phyloP scores from a whole-genome alignment of 495 filamentous ascomycete genomes.

The Aspergillus sparsus region DNA sequence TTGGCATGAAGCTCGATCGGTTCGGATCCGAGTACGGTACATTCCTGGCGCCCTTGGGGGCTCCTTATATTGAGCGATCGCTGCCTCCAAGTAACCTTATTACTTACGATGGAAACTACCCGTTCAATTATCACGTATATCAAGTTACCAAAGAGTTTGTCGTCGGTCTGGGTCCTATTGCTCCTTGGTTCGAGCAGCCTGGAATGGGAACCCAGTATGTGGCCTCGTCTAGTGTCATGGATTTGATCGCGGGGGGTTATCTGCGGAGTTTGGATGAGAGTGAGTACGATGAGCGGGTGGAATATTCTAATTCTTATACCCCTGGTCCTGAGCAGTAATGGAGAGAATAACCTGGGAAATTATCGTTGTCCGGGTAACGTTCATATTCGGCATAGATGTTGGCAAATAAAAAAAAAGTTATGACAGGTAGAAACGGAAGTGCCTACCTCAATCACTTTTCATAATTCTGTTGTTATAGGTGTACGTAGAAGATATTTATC shows the following conservation, averaged over 20 bases:
- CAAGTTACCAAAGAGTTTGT: constrained; percentile 45
- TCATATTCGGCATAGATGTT: too few species aligned
- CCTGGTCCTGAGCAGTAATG: constrained; percentile 4
- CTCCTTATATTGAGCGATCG: constrained; percentile 54
- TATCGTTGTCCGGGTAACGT: neutral
- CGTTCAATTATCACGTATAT: constrained; percentile 60
- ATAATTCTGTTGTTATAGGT: too few species aligned
- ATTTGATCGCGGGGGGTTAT: constrained; percentile 29
- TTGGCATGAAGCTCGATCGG: constrained; percentile 53
- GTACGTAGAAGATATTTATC: too few species aligned
- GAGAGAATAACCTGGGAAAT: neutral
- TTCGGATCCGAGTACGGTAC: constrained; percentile 52
- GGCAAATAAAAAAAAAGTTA: too few species aligned
- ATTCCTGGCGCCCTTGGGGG: constrained; percentile 48
- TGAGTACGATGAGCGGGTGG: constrained; percentile 17
- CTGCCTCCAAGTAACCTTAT: constrained; percentile 54
- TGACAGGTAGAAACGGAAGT: too few species aligned
- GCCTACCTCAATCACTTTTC: too few species aligned
- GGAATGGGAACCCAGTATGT: constrained; percentile 56
- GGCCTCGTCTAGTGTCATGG: constrained; percentile 23
- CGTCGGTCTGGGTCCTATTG: constrained; percentile 51
- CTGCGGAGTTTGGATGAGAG: constrained; percentile 19
- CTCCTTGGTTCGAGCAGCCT: constrained; percentile 60
- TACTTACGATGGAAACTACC: constrained; percentile 39
- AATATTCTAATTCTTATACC: constrained; percentile 19